Conservation (phyloP, 1,284 basidiomycete genomes). For the Phaffia rhodozyma region DNA sequence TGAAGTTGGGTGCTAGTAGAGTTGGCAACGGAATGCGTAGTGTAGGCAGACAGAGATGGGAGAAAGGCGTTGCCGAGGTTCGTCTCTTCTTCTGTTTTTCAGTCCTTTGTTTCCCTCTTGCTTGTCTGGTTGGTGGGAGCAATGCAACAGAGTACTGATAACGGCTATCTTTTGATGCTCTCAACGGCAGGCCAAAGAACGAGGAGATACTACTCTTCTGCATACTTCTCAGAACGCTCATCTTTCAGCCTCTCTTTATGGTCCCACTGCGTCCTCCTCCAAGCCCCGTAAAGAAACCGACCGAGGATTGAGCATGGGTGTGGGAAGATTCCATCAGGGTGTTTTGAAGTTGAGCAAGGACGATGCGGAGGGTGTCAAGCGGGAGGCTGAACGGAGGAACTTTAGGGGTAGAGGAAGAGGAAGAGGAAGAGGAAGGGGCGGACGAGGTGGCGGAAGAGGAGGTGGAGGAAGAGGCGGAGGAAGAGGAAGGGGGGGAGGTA, state of each 20-base stretch:
- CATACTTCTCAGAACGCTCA: background rate
- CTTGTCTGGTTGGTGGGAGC: background rate
- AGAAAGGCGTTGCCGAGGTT: constrained; percentile 4
- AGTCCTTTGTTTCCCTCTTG: too few relatives aligned
- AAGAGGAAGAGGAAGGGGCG: background rate
- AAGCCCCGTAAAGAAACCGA: constrained; percentile 25
- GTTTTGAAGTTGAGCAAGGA: constrained; percentile 30
- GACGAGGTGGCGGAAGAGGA: constrained; percentile 11
- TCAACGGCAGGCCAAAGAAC: constrained; percentile 1
- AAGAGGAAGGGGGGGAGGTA: constrained; percentile 25
- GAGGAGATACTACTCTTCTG: constrained; percentile 12
- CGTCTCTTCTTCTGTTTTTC: background rate
- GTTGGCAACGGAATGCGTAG: constrained; percentile 12
- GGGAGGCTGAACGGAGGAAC: constrained; percentile 13
- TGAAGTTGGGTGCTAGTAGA: background rate
- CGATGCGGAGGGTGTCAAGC: constrained; percentile 26
- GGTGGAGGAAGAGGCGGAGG: constrained; percentile 27
- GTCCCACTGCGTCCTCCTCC: background rate
- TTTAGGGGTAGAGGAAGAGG: background rate
- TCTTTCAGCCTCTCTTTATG: constrained; percentile 4
- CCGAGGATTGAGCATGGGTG: constrained; percentile 33
- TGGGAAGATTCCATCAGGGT: constrained; percentile 32
- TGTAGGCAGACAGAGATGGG: constrained; percentile 12
- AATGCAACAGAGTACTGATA: background rate
- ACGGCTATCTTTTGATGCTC: background rate